Base-by-base conservation (phyloP, 1,284 basidiomycete genomes). In the Wolfiporia cocos region DNA sequence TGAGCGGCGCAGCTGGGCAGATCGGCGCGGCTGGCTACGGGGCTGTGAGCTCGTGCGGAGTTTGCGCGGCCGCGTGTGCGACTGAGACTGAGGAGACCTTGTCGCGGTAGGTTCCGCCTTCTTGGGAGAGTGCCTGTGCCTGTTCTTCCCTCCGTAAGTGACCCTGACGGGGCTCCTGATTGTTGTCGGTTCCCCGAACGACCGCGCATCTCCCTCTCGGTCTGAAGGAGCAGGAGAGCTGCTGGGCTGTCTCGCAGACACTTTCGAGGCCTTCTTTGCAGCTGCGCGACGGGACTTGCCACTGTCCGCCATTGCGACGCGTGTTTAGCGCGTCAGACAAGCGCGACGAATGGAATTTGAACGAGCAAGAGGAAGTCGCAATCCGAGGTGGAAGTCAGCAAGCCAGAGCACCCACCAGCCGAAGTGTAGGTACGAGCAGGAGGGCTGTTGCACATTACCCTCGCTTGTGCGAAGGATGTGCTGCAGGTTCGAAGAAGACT, bases 221-320 rank as follows among this genome's bases (percentile, higher is more conserved):
- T 53, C 55, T 11, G 50, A 51, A 22, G 44, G 46, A n/a, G 42
- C 33, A 15, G 52, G 48, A 4, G 58, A 59, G 37, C 53, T 57
- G 29, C 50, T 48, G 24, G 58, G 47, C 48, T 62, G 59, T 31
- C 54, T 50, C 12, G 57, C 52, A 14, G 56, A 50, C 9, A 53
- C 43, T 18, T 33, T 41, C n/a, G 54, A 44, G 4, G 61, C 57
- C 38, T 51, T 57, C 32, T 44, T 51, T 14, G 56, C 55, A 3
- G 58, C 59, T 3, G 53, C 53, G 17, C 59, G 58, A 14, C 51
- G 48, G 3, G 50, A 47, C 24, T 41, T 42, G 10, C 22, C 20
- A 10, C 33, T 39, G 15, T 33, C 34, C 10, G 31, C 29, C 2
- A 38, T 23, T 4, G 21, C 12, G n/a, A n/a, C n/a, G n/a, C n/a